Evolutionary conservation across 2,329 filamentous ascomycete genomes (phyloP).

Genomic region (Pseudogymnoascus sp.): DNA sequence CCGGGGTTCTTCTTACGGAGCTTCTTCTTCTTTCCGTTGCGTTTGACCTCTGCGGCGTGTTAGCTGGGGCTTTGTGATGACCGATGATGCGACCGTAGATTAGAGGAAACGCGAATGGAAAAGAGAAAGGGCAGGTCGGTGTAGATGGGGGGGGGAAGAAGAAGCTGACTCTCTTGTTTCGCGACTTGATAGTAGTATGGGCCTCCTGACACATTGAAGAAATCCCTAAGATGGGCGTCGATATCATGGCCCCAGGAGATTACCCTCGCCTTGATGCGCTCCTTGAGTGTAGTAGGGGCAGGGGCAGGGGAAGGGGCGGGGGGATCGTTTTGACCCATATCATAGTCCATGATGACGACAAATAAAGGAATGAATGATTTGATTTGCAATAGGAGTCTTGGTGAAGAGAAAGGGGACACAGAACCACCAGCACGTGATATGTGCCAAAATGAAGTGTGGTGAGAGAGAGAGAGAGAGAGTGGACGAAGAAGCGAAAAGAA

Average conservation of each 20-base stretch:
- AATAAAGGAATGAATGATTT: background rate
- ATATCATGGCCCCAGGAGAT: background rate
- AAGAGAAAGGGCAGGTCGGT: background rate
- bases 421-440: background rate
- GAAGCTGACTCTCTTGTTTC: conserved; percentile 3
- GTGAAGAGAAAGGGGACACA: background rate
- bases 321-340: background rate
- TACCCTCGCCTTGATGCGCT: background rate
- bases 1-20: background rate
- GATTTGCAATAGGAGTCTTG: background rate
- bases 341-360: background rate
- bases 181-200: background rate
- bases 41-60: background rate
- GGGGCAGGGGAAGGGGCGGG: background rate
- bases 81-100: background rate
- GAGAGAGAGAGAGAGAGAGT: background rate
- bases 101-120: background rate
- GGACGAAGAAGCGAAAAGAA: background rate
- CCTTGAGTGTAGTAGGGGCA: background rate
- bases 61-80: background rate
- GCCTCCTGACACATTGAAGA: background rate
- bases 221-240: background rate
- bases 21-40: background rate
- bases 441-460: background rate
- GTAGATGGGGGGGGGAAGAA: background rate